phyloP scores from a whole-genome alignment of 345 rosid species.

The Euphorbia pulcherrima region DNA sequence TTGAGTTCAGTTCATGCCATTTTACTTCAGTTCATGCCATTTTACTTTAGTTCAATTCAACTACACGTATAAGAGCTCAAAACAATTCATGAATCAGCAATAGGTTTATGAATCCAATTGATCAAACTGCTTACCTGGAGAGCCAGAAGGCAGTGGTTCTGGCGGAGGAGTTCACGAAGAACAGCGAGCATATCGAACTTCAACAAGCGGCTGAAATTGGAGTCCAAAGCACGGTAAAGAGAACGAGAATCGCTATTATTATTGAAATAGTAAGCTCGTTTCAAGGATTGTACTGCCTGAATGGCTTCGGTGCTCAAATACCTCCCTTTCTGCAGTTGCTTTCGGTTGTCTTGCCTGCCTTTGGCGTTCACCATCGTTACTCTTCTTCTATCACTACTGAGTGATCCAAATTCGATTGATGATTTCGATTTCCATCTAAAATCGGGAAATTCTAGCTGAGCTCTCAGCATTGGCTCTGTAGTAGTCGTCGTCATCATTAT shows the following conservation, averaged over 20 bases:
- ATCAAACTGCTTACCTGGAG: slow-evolving; percentile 41
- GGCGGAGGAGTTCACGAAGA: slow-evolving; percentile 74
- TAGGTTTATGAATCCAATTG: neutral
- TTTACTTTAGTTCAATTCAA: too few species aligned
- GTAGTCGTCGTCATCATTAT: neutral
- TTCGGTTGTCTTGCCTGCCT: slow-evolving; percentile 38
- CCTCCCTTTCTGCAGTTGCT: slow-evolving; percentile 72
- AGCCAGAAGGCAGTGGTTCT: slow-evolving; percentile 55
- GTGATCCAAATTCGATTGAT: neutral
- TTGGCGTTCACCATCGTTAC: neutral
- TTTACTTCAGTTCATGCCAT: too few species aligned
- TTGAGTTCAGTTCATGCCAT: too few species aligned
- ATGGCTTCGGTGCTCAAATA: slow-evolving; percentile 82
- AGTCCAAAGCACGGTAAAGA: slow-evolving; percentile 38
- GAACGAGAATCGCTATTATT: slow-evolving; percentile 13
- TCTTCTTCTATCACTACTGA: neutral
- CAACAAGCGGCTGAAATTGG: slow-evolving; percentile 59
- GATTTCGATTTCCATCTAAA: neutral
- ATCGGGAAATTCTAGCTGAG: neutral
- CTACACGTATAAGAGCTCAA: too few species aligned
- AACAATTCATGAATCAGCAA: neutral
- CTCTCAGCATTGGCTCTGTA: neutral
- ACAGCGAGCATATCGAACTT: slow-evolving; percentile 81
- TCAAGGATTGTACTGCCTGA: slow-evolving; percentile 67
- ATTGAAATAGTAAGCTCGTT: slow-evolving; percentile 39